phyloP scores from a whole-genome alignment of 805 yeast genomes.

The Zygotorulaspora florentina region DNA sequence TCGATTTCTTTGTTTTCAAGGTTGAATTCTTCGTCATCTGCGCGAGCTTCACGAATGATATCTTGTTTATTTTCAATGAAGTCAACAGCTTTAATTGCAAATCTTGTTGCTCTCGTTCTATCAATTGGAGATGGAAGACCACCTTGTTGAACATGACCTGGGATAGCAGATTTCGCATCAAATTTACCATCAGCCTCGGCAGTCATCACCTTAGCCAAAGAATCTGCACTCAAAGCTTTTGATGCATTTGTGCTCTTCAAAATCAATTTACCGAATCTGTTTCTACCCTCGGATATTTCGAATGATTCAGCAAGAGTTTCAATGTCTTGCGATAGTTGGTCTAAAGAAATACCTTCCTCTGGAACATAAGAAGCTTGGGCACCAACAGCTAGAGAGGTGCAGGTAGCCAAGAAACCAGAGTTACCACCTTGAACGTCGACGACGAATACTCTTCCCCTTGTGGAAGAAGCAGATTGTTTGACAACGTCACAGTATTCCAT shows the following conservation, averaged over 20 bases:
- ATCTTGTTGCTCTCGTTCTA: constrained; percentile 68
- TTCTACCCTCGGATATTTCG: constrained; percentile 58
- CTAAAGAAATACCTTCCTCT: constrained; percentile 59
- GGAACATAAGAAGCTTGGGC: constrained; percentile 75
- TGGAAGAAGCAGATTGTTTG: constrained; percentile 72
- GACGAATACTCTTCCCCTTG: constrained; percentile 73
- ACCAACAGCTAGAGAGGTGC: constrained; percentile 64
- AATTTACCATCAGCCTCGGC: constrained; percentile 60
- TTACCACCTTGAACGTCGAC: constrained; percentile 86
- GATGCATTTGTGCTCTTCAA: constrained; percentile 68
- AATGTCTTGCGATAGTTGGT: constrained; percentile 62
- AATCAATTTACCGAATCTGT: constrained; percentile 64
- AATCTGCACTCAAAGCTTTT: constrained; percentile 60
- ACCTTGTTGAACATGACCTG: constrained; percentile 88
- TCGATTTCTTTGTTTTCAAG: constrained; percentile 34
- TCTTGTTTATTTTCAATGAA: constrained; percentile 50
- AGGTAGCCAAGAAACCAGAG: constrained; percentile 73
- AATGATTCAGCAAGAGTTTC: constrained; percentile 55
- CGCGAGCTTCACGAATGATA: constrained; percentile 29
- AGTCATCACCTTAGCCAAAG: constrained; percentile 64
- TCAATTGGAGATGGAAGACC: constrained; percentile 74
- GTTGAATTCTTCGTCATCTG: constrained; percentile 30
- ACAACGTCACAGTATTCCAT: constrained; percentile 74
- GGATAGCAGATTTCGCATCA: constrained; percentile 75
- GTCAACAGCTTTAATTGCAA: constrained; percentile 64